phyloP scores from a whole-genome alignment of 164 flowering plant species.

The Piper betle region DNA sequence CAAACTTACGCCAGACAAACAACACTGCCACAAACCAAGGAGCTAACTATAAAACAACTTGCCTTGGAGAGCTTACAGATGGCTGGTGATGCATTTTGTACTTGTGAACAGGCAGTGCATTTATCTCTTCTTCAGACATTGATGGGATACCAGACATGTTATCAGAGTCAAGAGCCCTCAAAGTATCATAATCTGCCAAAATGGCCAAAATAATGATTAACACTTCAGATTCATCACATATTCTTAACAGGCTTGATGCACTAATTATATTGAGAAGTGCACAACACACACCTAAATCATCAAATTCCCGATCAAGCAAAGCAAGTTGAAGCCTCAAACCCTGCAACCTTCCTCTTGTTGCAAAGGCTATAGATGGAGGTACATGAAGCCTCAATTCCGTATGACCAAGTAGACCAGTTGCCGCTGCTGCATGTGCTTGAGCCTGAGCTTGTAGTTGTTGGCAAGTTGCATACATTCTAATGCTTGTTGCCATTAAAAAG shows the following conservation, averaged over 20 bases:
- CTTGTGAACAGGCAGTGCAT: conserved; percentile 86
- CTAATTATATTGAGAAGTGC: neutral
- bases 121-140: conserved; percentile 97
- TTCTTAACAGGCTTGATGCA: neutral
- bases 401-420: conserved; percentile 77
- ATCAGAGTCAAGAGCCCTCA: conserved; percentile 62
- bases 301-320: conserved; percentile 97
- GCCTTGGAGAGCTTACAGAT: conserved; percentile 30
- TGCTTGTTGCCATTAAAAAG: conserved; percentile 79
- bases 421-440: conserved; percentile 77
- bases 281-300: conserved; percentile 67
- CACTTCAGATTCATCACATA: neutral
- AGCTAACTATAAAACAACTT: conserved; percentile 5
- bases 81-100: conserved; percentile 31
- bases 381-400: conserved; percentile 76
- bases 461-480: conserved; percentile 95
- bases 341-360: conserved; percentile 83
- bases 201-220: neutral
- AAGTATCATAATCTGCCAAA: conserved; percentile 75
- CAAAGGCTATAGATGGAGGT: conserved; percentile 90
- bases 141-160: conserved; percentile 41
- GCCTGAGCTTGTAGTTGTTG: conserved; percentile 97
- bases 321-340: conserved; percentile 97
- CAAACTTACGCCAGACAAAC: neutral
- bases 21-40: neutral